Conservation (phyloP, 176 grass and related monocot genomes). For the Triticum urartu region DNA sequence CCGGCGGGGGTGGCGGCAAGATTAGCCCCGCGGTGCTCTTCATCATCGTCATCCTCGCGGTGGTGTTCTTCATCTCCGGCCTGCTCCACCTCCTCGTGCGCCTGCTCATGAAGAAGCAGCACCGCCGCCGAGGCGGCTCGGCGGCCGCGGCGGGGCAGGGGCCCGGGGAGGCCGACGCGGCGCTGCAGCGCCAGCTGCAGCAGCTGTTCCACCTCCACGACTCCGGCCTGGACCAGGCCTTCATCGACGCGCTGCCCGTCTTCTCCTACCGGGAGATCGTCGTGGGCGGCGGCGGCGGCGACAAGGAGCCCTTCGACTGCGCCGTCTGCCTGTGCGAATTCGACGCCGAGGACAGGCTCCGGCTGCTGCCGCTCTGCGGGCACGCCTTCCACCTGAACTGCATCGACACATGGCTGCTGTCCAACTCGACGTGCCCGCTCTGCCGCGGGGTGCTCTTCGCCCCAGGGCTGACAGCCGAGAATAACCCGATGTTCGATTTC, state of each 20-base stretch:
- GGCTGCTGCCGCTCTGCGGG: constrained; percentile 75
- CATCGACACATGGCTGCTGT: constrained; percentile 94
- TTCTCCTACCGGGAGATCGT: constrained; percentile 85
- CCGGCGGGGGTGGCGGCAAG: constrained; percentile 35
- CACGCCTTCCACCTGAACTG: constrained; percentile 89
- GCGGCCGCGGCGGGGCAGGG: neutral
- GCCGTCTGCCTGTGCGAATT: constrained; percentile 93
- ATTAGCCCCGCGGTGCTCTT: constrained; percentile 92
- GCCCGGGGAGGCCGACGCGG: constrained; percentile 38
- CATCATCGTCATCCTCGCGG: constrained; percentile 86
- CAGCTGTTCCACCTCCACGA: constrained; percentile 96
- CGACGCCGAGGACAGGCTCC: constrained; percentile 57
- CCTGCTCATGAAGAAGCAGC: constrained; percentile 75
- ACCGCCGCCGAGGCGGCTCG: neutral
- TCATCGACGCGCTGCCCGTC: constrained; percentile 89
- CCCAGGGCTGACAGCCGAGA: constrained; percentile 38
- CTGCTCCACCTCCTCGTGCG: constrained; percentile 83
- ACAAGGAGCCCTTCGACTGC: constrained; percentile 95
- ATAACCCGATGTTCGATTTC: constrained; percentile 54
- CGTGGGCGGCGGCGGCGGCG: constrained; percentile 41
- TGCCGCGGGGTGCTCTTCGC: constrained; percentile 70
- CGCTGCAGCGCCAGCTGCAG: constrained; percentile 79
- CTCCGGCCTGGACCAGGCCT: constrained; percentile 77
- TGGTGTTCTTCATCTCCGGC: constrained; percentile 91
- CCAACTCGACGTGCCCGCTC: constrained; percentile 93